A percentile compares a stretch with the other conserved stretches of the same genome.
These are phyloP conservation scores for Fusarium sp. DNA, from an alignment of 2,329 filamentous ascomycete species.

Conservation along the genomic window DNA sequence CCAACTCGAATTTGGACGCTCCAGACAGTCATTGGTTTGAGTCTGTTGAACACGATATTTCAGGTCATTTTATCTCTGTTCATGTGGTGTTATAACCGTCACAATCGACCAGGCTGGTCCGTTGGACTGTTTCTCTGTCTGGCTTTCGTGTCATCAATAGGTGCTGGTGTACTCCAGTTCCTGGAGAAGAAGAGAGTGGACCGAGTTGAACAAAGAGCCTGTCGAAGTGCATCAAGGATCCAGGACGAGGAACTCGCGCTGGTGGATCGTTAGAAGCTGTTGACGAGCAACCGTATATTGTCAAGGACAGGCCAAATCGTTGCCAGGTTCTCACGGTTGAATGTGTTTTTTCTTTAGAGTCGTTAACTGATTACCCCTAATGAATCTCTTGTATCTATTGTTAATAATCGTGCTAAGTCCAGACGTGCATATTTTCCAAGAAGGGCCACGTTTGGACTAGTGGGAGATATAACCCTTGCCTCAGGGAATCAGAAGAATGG, in stretches of 20 bases:
- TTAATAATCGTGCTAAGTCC: too few relatives aligned
- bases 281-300: too few relatives aligned
- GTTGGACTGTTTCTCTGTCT: not conserved
- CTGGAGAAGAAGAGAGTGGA: not conserved
- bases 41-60: not conserved
- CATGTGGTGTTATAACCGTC: not conserved
- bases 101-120: not conserved
- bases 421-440: too few relatives aligned
- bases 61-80: not conserved
- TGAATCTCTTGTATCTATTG: too few relatives aligned
- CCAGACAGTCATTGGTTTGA: not conserved
- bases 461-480: too few relatives aligned
- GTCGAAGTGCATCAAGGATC: not conserved
- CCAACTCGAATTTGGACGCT: not conserved
- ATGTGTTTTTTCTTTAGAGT: accelerated
- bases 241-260: not conserved
- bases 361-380: not conserved
- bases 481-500: too few relatives aligned
- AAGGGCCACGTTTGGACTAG: too few relatives aligned
- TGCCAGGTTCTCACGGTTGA: too few relatives aligned
- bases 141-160: not conserved
- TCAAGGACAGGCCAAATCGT: too few relatives aligned
- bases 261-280: not conserved
- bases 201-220: accelerated
- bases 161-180: not conserved